phyloP scores from a whole-genome alignment of 768 basidiomycete species.

The Gloeopeniophorella convolvens region DNA sequence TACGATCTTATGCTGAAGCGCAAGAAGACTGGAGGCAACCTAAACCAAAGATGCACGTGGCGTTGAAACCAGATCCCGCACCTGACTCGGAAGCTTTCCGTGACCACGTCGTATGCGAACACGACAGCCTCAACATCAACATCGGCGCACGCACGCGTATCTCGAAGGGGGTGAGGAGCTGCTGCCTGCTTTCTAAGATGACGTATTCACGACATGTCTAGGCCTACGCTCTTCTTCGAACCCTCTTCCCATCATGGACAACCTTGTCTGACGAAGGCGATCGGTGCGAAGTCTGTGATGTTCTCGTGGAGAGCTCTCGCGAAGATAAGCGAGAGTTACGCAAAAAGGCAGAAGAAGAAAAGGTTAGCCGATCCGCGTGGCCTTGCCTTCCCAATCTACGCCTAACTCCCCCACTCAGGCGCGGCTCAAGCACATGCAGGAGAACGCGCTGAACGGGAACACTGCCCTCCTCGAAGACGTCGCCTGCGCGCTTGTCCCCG shows the following conservation, averaged over 20 bases:
- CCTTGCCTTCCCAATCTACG: neutral
- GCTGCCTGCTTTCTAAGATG: slow-evolving; percentile 1
- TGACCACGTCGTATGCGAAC: slow-evolving; percentile 65
- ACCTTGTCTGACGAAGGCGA: slow-evolving; percentile 46
- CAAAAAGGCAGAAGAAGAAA: slow-evolving; percentile 70
- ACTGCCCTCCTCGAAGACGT: slow-evolving; percentile 41
- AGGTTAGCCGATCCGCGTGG: slow-evolving; percentile 37
- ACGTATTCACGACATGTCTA: slow-evolving; percentile 24
- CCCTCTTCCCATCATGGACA: slow-evolving; percentile 59
- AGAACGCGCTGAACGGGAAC: slow-evolving; percentile 43
- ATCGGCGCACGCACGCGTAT: slow-evolving; percentile 53
- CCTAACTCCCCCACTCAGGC: slow-evolving; percentile 36
- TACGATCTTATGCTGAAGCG: neutral
- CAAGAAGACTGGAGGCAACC: slow-evolving; percentile 61
- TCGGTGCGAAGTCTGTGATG: slow-evolving; percentile 59
- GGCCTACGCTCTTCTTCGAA: slow-evolving; percentile 51
- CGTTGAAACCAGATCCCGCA: slow-evolving; percentile 51
- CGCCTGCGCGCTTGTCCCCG: slow-evolving; percentile 52
- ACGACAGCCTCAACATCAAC: slow-evolving; percentile 54
- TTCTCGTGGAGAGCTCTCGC: slow-evolving; percentile 44
- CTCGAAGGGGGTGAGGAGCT: slow-evolving; percentile 44
- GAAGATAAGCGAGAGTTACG: slow-evolving; percentile 58
- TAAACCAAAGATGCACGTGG: slow-evolving; percentile 73
- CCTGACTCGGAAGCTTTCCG: slow-evolving; percentile 55
- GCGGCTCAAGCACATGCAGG: slow-evolving; percentile 55